These are phyloP conservation scores for Populus euphratica DNA, from an alignment of 345 rosid genomes.

Conservation along the genomic window DNA sequence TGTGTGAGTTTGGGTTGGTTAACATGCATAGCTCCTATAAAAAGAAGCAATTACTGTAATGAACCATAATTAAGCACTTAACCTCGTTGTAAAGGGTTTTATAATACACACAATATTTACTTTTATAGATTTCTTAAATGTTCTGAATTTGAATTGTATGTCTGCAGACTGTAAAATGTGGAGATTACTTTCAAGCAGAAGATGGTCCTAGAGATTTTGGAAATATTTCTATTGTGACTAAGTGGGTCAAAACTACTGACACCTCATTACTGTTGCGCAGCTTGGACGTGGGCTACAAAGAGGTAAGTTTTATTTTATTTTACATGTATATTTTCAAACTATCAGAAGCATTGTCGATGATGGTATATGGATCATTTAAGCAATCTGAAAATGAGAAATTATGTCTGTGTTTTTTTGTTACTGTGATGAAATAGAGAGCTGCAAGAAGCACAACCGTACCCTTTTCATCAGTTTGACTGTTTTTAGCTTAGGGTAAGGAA, in stretches of 20 bases:
- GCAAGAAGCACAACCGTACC: neutral
- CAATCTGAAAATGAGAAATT: neutral
- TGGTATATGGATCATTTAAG: neutral
- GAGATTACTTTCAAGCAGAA: conserved; percentile 78
- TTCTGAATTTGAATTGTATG: conserved; percentile 13
- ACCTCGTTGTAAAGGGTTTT: neutral
- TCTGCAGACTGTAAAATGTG: conserved; percentile 65
- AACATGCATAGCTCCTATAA: neutral
- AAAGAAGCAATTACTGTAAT: neutral
- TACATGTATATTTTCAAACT: neutral
- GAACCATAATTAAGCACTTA: neutral
- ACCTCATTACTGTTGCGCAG: conserved; percentile 64
- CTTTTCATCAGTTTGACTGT: neutral
- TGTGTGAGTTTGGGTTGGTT: neutral
- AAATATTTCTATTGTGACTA: conserved; percentile 49
- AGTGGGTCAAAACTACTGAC: conserved; percentile 52
- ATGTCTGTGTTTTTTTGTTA: neutral
- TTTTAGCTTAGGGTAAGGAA: neutral
- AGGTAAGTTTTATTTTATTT: conserved; percentile 38
- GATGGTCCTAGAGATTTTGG: conserved; percentile 81
- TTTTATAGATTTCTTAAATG: neutral
- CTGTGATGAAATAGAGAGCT: neutral
- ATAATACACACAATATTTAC: neutral
- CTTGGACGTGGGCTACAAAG: conserved; percentile 69
- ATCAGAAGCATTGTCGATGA: neutral